Evolutionary conservation across 805 yeast species (phyloP).

Genomic region (Candida namnaoensis): DNA sequence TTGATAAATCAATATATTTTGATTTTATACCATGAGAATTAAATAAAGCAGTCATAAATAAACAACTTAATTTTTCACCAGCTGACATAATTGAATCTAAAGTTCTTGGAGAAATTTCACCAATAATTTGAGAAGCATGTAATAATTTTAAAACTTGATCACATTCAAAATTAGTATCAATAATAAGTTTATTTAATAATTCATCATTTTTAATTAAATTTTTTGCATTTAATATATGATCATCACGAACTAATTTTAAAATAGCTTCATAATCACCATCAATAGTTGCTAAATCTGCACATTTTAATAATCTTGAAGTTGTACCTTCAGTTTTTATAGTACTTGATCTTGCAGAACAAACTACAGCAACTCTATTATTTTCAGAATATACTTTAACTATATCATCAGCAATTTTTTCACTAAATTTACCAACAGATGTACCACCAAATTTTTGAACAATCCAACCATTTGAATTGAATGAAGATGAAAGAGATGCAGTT

Average conservation of each 20-base stretch:
- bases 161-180: slow-evolving; percentile 57
- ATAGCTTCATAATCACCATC: slow-evolving; percentile 49
- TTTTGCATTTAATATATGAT: slow-evolving; percentile 71
- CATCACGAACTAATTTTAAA: slow-evolving; percentile 62
- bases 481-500: slow-evolving; percentile 6
- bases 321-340: slow-evolving; percentile 92
- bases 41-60: slow-evolving; percentile 80
- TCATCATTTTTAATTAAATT: slow-evolving; percentile 32
- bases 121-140: slow-evolving; percentile 84
- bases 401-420: slow-evolving; percentile 75
- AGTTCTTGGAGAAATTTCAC: slow-evolving; percentile 85
- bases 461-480: slow-evolving; percentile 36
- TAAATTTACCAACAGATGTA: slow-evolving; percentile 93
- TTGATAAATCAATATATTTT: slow-evolving; percentile 69
- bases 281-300: slow-evolving; percentile 74
- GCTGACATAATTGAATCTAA: slow-evolving; percentile 84
- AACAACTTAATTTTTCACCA: slow-evolving; percentile 89
- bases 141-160: slow-evolving; percentile 59
- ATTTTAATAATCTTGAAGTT: slow-evolving; percentile 71
- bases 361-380: slow-evolving; percentile 74
- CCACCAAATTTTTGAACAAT: slow-evolving; percentile 95
- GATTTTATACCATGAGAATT: slow-evolving; percentile 78
- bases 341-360: slow-evolving; percentile 92
- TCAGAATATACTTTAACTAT: slow-evolving; percentile 64
- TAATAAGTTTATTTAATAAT: slow-evolving; percentile 44